Evolutionary conservation across 805 yeast species (phyloP), one percentile per base, ranked within the genome.

Genomic region (Scheffersomyces amazonensis): DNA sequence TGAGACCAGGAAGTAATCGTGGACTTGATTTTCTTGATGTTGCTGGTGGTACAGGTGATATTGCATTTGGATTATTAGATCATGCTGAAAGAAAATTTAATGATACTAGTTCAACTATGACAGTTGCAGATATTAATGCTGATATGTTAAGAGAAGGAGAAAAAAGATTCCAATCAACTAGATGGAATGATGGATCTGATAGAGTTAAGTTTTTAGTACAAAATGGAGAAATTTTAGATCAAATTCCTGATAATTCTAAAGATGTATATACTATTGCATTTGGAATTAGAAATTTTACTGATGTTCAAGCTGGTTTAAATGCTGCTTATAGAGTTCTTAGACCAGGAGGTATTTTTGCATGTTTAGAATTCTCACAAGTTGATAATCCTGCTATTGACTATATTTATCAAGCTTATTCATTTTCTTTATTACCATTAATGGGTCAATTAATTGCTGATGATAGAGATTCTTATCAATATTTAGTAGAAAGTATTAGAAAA

Each of bases 1-100:
- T 80, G 70, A 77, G 98, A 56, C 91, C 96, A 4, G 95, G 91
- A 32, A 76, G 80, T 11, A 60, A 68, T 11, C 77, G 82, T 47
- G 96, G 96, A 3, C 69, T 93, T 52, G 78, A 81, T 41, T 91
- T 93, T 55, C 73, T 93, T 46, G 99, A 93, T 62, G 98, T 93
- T 40, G 99, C 99, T 19, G 99, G 99, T 42, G 99, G 99, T 17
- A 88, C 98, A 9, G 99, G 99, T 33, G 99, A 93, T 57, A 91
- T 93, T 63, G 99, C 99, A 1, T 88, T 88, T 64, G 95, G 99
- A 2, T 74, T 93, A 46, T 71, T 93, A 44, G 96, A 89, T 53
- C 96, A 93, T 63, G 98, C 98, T 8, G 81, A 83, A 46, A 64
- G 71, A 28, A 78, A 80, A 45, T 87, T 80, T 56, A 82, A 84